Conservation (phyloP, 2,329 filamentous ascomycete species). For the Chrysosporium queenslandicum region DNA sequence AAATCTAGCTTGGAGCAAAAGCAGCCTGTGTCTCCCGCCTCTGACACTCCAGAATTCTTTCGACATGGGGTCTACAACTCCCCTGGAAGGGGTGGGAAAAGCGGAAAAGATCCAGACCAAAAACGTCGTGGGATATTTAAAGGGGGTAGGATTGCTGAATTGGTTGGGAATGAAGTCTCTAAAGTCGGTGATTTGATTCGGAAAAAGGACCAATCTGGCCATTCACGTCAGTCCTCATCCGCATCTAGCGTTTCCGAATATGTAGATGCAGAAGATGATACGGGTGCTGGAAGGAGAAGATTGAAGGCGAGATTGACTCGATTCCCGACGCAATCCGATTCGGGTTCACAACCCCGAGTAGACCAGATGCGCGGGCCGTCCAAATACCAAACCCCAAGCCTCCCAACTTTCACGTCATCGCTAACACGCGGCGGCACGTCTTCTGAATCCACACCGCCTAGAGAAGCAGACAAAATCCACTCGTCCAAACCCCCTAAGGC, state of each 20-base stretch:
- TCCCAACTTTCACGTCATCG: conserved; percentile 45
- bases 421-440: conserved; percentile 30
- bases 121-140: conserved; percentile 68
- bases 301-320: conserved; percentile 21
- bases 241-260: conserved; percentile 41
- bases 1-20: not conserved
- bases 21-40: not conserved
- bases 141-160: conserved; percentile 60
- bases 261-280: conserved; percentile 39
- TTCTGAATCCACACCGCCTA: not conserved
- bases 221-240: conserved; percentile 37
- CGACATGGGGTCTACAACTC: not conserved
- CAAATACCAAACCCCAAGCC: conserved; percentile 36
- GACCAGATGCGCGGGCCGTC: conserved; percentile 28
- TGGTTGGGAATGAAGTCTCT: conserved; percentile 56
- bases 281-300: conserved; percentile 20
- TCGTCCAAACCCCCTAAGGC: not conserved
- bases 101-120: conserved; percentile 35
- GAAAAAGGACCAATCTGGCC: conserved; percentile 44
- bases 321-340: conserved; percentile 30
- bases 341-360: conserved; percentile 25
- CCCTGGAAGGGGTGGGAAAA: not conserved
- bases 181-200: conserved; percentile 53
- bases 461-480: not conserved
- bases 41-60: not conserved